A percentile compares a stretch with the other conserved stretches of the same genome.
Evolutionary conservation across 768 basidiomycete species (phyloP).

Genomic region (Crassisporium funariophilum): DNA sequence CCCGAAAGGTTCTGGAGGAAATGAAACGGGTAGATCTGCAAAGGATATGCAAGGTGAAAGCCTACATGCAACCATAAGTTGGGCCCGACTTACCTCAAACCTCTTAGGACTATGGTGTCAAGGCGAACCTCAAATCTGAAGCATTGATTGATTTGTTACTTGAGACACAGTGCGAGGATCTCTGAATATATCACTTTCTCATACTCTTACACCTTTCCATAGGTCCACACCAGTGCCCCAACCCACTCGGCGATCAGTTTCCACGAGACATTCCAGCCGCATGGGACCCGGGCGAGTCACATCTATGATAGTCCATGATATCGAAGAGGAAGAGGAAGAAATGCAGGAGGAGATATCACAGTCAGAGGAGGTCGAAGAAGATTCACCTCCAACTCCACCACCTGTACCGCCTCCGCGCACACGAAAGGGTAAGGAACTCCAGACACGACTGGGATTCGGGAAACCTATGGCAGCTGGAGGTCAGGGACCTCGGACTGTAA

Average conservation of each 20-base stretch:
- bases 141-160: conserved; percentile 75
- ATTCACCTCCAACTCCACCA: conserved; percentile 15
- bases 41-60: conserved; percentile 69
- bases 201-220: conserved; percentile 15
- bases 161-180: conserved; percentile 47
- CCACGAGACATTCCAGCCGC: conserved; percentile 39
- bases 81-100: conserved; percentile 15
- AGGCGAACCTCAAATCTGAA: conserved; percentile 82
- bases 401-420: conserved; percentile 43
- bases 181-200: neutral
- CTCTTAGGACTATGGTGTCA: conserved; percentile 73
- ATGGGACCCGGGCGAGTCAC: conserved; percentile 42
- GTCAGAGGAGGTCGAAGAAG: conserved; percentile 24
- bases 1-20: conserved; percentile 42
- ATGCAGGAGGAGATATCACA: conserved; percentile 23
- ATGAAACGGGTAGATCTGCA: conserved; percentile 54
- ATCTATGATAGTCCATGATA: conserved; percentile 52
- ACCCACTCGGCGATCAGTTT: conserved; percentile 33
- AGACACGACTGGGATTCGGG: conserved; percentile 71
- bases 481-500: conserved; percentile 62
- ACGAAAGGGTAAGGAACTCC: conserved; percentile 73
- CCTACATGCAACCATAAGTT: neutral
- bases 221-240: conserved; percentile 26
- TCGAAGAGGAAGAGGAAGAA: conserved; percentile 48
- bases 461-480: conserved; percentile 69